Base-by-base conservation (phyloP, 1,284 basidiomycete species). In the Fomitopsis palustris region DNA sequence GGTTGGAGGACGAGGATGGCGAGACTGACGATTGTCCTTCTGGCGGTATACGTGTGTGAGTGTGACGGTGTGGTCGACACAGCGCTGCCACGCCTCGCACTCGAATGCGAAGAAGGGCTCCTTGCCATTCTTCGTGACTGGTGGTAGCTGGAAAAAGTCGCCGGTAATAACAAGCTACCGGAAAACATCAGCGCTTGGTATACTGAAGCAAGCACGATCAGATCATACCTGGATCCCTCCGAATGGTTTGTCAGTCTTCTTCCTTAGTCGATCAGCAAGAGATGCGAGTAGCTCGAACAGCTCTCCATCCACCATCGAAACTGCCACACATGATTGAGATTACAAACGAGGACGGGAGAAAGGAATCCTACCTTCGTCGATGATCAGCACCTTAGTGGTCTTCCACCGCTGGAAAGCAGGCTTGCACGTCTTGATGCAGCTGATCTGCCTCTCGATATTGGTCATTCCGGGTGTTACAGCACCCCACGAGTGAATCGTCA, bases 81-180 rank as follows among this genome's bases (percentile, higher is more conserved):
- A 86, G 54, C 82, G 75, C n/a, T 78, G 76, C 97, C 97, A 99
- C 23, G 82, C 81, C 33, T 84, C 76, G 6, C 95, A 93, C 68
- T 99, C 95, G 69, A 99, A 99, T 3, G 92, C 90, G 71, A 97
- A 98, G 61, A 74, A 71, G 0, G 74, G 73, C 19, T 72, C 61
- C 71, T 79, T 10, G 4, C 73, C 71, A n/a, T 72, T 72, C 63
- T 82, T 82, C 16, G 81, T 82, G 12, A 99, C 95, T 0, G 97
- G 96, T 1, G 97, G 97, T 6, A 99, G 79, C 73, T 99, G 96
- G 75, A 94, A 97, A 75, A 98, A 99, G 71, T 99, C 96, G 23
- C 96, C 96, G 0, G 94, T 96, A 14, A 97, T 81, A 62, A 96
- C 85, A 61, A 99, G 77, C 88, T 88, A 73, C 0, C 17, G 33